Base-by-base conservation (phyloP, 305 asterid genomes). In the Solanum chacoense region DNA sequence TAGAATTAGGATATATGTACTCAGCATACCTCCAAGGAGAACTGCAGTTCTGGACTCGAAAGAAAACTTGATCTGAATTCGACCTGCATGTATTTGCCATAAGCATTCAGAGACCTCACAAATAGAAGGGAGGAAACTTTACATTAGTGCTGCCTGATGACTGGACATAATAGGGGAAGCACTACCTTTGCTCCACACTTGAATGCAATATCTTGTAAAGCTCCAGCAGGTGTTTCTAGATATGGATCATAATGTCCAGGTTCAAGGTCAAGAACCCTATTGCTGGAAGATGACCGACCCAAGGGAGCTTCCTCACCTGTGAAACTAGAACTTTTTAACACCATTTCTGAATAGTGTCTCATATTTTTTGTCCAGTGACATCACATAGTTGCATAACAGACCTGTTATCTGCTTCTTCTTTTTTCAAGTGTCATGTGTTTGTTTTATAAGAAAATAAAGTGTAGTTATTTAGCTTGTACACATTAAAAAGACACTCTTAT, bases 121-220 rank as follows among this genome's bases (percentile, higher is more conserved):
- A 69, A 36, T 40, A 85, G 42, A 55, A 71, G 45, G 81, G 37
- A 71, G 42, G 87, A 22, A 22, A 84, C 74, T 84, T 31, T 11
- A 84, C 3, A 9, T 31, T 11, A 55, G 74, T 50, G 87, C 74
- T 34, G 72, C 86, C 59, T 67, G 74, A 31, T 55, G 45, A 55
- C 75, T 20, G 87, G 32, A 26, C 87, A 84, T 55, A 29, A 81
- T 45, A 32, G 74, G 59, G 88, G 88, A 72, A 89, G 86, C 67
- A 88, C 90, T 92, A 98, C 99, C 98, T 95, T 96, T 59, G 98
- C 88, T 91, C 99, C 97, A 91, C 99, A 98, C 92, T 93, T 95
- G 16, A 90, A 89, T 76, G 99, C 99, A 88, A 98, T 98, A 85
- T 98, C 97, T 85, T 93, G 97, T 72, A 98, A 92, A 75, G 92